phyloP scores from a whole-genome alignment of 1,284 basidiomycete genomes.

The Irpex rosettiformis region DNA sequence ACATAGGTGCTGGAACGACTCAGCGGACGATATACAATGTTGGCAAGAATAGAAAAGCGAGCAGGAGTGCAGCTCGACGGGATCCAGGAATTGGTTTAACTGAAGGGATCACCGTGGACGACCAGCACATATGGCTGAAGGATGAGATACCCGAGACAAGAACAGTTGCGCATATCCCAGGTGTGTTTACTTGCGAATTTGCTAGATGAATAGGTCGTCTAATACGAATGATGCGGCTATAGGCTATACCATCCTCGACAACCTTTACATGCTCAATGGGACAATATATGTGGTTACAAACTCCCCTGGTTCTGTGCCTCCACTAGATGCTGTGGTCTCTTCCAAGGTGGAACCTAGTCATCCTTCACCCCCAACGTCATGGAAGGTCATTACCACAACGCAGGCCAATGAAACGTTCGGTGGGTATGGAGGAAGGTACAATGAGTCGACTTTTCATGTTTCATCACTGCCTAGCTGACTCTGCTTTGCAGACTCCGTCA shows the following conservation, averaged over 20 bases:
- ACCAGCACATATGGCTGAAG: slow-evolving; percentile 52
- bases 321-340: slow-evolving; percentile 46
- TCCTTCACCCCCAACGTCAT: slow-evolving; percentile 55
- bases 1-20: slow-evolving; percentile 14
- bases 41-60: slow-evolving; percentile 27
- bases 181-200: slow-evolving; percentile 37
- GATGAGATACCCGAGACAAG: slow-evolving; percentile 47
- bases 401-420: slow-evolving; percentile 27
- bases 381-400: slow-evolving; percentile 37
- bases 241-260: slow-evolving; percentile 83
- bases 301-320: slow-evolving; percentile 46
- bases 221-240: slow-evolving; percentile 9
- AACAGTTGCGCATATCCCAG: slow-evolving; percentile 56
- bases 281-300: slow-evolving; percentile 69
- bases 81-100: slow-evolving; percentile 22
- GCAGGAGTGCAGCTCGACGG: slow-evolving; percentile 24
- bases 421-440: slow-evolving; percentile 29
- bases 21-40: slow-evolving; percentile 28
- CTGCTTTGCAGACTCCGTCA: slow-evolving; percentile 23
- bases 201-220: too few relatives aligned
- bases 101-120: slow-evolving; percentile 37
- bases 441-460: not conserved
- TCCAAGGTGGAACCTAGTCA: slow-evolving; percentile 32
- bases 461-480: not conserved
- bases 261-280: slow-evolving; percentile 66